Evolutionary conservation across 441 rosid species (phyloP).

Genomic region (Gossypium lobatum): DNA sequence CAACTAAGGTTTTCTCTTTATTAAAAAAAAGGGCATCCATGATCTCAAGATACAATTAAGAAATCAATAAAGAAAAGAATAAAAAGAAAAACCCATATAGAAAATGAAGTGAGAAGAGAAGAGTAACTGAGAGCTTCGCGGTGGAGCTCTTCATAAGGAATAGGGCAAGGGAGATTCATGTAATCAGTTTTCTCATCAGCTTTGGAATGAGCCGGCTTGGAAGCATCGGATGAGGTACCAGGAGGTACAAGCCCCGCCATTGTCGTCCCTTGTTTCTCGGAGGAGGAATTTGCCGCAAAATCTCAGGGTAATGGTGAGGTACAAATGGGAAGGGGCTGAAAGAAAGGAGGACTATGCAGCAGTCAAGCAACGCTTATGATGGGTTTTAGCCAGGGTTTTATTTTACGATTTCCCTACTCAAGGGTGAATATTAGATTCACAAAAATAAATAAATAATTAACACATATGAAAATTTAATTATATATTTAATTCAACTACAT

Average conservation of each 20-base stretch:
- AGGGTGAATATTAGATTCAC: no score
- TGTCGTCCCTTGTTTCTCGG: conserved; percentile 4
- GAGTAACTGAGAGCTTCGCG: conserved; percentile 84
- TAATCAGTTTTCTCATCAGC: conserved; percentile 59
- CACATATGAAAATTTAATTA: no score
- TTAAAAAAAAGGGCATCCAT: background rate
- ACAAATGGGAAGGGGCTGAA: background rate
- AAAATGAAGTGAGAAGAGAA: background rate
- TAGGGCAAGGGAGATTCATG: conserved; percentile 80
- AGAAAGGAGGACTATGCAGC: background rate
- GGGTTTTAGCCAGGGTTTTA: conserved; percentile 1
- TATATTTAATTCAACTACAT: no score
- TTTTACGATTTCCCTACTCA: background rate
- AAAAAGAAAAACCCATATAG: background rate
- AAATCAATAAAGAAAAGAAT: background rate
- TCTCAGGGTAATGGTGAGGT: background rate
- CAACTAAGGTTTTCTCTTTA: background rate
- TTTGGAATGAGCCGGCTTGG: conserved; percentile 23
- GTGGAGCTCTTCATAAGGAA: conserved; percentile 88
- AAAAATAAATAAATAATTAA: no score
- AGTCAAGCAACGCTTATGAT: background rate
- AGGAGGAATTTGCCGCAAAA: background rate
- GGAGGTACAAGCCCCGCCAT: conserved; percentile 59
- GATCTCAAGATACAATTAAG: background rate
- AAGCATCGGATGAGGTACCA: conserved; percentile 13